Evolutionary conservation across 768 basidiomycete species (phyloP).

Genomic region (Mycena leptocephala): DNA sequence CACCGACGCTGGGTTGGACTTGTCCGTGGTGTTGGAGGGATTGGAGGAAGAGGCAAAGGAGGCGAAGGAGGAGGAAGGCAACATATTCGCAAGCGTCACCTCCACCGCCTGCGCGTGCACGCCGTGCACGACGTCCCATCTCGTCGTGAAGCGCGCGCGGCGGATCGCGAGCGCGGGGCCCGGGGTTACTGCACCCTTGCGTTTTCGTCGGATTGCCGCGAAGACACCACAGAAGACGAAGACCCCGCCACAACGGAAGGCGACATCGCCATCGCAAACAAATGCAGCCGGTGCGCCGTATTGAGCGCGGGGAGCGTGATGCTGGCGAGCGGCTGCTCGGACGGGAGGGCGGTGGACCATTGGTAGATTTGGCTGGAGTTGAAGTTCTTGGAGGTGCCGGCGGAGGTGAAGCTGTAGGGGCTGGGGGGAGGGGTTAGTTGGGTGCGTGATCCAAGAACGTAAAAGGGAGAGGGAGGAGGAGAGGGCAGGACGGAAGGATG

Average conservation of each 20-base stretch:
- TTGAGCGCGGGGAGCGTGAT: slow-evolving; percentile 39
- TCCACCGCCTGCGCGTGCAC: slow-evolving; percentile 64
- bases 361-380: slow-evolving; percentile 26
- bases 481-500: too few species aligned
- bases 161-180: slow-evolving; percentile 56
- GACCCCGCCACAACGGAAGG: too few species aligned
- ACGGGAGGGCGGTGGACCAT: slow-evolving; percentile 25
- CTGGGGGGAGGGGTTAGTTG: neutral
- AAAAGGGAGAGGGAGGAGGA: neutral
- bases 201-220: too few species aligned
- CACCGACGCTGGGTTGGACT: too few species aligned
- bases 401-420: slow-evolving; percentile 14
- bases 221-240: too few species aligned
- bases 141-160: slow-evolving; percentile 60
- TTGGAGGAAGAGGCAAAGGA: slow-evolving; percentile 46
- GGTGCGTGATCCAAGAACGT: neutral
- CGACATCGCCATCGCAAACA: slow-evolving; percentile 64
- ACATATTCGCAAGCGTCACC: slow-evolving; percentile 67
- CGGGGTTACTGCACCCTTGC: too few species aligned
- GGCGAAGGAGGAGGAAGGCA: slow-evolving; percentile 52
- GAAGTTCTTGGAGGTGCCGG: neutral
- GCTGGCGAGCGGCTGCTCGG: slow-evolving; percentile 17
- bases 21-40: neutral
- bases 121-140: slow-evolving; percentile 60
- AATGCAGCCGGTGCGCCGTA: slow-evolving; percentile 57